Conservation (phyloP, 1,284 basidiomycete genomes). For the Trichosporon inkin region DNA sequence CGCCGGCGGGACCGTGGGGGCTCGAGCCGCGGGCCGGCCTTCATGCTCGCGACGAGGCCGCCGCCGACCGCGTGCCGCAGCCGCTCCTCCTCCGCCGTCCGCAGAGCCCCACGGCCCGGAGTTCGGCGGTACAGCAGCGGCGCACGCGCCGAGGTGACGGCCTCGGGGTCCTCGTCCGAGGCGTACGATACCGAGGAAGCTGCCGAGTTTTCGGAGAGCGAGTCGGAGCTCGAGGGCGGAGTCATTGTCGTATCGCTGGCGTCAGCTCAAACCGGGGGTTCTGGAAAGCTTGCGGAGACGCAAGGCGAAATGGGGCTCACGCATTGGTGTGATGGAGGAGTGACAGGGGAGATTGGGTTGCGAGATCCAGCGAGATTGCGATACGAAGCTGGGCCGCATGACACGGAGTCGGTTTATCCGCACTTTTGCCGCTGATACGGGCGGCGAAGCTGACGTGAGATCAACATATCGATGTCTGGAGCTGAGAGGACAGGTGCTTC, state of each 20-base stretch:
- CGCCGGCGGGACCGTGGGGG: background rate
- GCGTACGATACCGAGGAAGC: background rate
- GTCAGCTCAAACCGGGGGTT: background rate
- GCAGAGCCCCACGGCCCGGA: background rate
- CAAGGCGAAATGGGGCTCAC: background rate
- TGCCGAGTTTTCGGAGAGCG: background rate
- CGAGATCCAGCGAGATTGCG: no score
- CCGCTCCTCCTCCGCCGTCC: background rate
- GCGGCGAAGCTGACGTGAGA: no score
- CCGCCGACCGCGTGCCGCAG: slow-evolving; percentile 28
- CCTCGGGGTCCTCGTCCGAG: background rate
- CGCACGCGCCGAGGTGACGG: background rate
- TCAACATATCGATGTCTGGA: no score
- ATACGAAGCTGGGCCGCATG: no score
- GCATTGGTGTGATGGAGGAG: no score
- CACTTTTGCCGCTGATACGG: no score
- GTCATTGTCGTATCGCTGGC: background rate
- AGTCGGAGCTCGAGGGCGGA: background rate
- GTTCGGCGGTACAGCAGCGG: background rate
- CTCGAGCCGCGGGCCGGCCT: slow-evolving; percentile 21
- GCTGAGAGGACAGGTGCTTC: no score
- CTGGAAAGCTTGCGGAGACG: background rate
- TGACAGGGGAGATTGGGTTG: no score
- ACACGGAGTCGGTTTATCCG: no score
- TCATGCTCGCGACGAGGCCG: slow-evolving; percentile 35